Evolutionary conservation across 345 rosid species (phyloP), one percentile per base, ranked within the genome.

Genomic region (Nasturtium officinale): DNA sequence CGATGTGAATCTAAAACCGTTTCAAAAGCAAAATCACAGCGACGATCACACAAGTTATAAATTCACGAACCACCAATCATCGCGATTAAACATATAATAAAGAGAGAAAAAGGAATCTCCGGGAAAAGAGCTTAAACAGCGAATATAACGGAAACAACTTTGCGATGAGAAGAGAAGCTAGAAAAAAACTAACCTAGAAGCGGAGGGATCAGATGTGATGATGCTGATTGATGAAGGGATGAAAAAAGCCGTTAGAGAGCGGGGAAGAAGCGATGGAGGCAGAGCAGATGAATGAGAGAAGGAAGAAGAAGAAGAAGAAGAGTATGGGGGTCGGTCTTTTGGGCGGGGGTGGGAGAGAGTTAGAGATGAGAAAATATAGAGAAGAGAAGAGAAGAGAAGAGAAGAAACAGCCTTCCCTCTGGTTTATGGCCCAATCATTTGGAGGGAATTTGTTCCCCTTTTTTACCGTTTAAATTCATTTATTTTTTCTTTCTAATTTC

Each of bases 381-480:
- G 33, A 38, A 42, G 26, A 13, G 51, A 17, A 28, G 3, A 21
- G 61, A 29, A 47, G 32, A 57, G 62, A 58, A 58, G 32, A 66
- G 63, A 10, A 18, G 9, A 18, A 53, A 66, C 51, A 46, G 38
- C 68, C 65, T 77, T 71, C 33, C n/a, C n/a, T 66, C 26, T 69
- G 59, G 15, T 64, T 73, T 79, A 47, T 72, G 82, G 80, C 75
- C 90, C 86, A 82, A 82, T 84, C 89, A 78, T 83, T 84, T 84
- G 89, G 89, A 86, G 90, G 89, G 92, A 86, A 89, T 83, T 80
- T 82, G 86, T 86, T 81, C 86, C 57, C 73, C 21, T 60, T 61
- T 53, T 62, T 54, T 33, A 30, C 78, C 67, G 81, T 79, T 68
- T 73, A 72, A 47, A 65, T 61, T 47, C 33, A 5, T 32, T 26